Evolutionary conservation across 352 stramenopile species (phyloP), one percentile per base, ranked within the genome.

Genomic region (Thalassiosira ordinaria): DNA sequence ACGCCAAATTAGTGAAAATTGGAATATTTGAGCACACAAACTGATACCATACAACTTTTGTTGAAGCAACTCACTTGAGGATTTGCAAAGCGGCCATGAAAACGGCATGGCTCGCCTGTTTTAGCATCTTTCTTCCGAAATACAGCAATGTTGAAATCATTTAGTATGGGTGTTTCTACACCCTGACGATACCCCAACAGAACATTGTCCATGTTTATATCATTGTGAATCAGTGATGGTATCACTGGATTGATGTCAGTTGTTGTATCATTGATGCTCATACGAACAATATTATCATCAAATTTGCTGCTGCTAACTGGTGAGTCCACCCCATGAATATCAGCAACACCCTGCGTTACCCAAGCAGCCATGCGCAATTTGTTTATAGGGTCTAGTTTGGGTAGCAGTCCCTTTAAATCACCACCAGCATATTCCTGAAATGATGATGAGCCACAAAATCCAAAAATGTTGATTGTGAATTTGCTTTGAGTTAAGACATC

Each of bases 131-230:
- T 75, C 56, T 76, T 84, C 11, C 67, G 60, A 72, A 84, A 84
- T 13, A 84, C 69, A 13, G 75, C 75, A 70, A 85, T 85, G 44
- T 85, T 85, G 33, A 81, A 81, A 67, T 85, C 77, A 66, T 85
- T 85, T 22, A 85, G 56, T 49, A 81, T 39, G n/a, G 78, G 78
- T 11, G 71, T 57, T 46, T 71, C 69, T 4, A 80, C 47, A 35
- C 78, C 72, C 64, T 73, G 41, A 13, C 70, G 63, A 26, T 62
- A 27, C 8, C 66, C 78, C 33, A 80, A 35, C 1, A 85, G 35
- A 9, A 86, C 67, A 69, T 86, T 86, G 47, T 80, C 71, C 67
- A 79, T 79, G 27, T 86, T 86, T 24, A 86, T 78, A 52, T 86
- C 78, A 72, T 82, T 86, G 55, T 86, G 78, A 64, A 86, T 81